Percentiles rank a stretch among this genome's conserved stretches.
phyloP scores from a whole-genome alignment of 345 rosid species.

The Gynandropsis gynandra region DNA sequence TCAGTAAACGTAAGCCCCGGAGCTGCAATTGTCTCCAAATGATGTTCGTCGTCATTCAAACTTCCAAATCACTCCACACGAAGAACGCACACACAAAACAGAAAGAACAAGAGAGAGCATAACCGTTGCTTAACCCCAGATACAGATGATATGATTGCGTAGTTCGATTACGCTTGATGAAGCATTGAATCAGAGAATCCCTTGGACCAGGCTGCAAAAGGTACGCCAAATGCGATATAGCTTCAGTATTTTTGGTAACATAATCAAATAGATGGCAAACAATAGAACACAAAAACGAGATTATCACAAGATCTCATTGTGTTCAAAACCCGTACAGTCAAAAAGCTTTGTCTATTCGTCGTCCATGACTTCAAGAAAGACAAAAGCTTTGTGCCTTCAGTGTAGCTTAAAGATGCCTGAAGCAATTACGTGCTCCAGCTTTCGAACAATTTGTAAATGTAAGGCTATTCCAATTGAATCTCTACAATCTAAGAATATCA shows the following conservation, averaged over 20 bases:
- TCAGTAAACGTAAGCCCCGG: no score
- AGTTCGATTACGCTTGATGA: slow-evolving; percentile 47
- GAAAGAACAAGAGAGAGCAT: slow-evolving; percentile 32
- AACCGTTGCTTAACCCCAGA: slow-evolving; percentile 56
- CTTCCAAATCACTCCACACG: background rate
- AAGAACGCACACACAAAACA: no score
- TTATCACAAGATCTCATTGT: background rate
- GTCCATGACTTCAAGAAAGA: background rate
- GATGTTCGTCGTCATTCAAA: no score
- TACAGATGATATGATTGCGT: slow-evolving; percentile 57
- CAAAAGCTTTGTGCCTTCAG: no score
- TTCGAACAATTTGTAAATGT: no score
- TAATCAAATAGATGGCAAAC: background rate
- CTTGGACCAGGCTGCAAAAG: slow-evolving; percentile 83
- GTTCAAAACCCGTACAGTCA: slow-evolving; percentile 3
- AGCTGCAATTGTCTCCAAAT: background rate
- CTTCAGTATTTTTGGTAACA: background rate
- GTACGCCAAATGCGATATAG: no score
- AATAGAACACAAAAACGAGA: background rate
- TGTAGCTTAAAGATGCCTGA: slow-evolving; percentile 1
- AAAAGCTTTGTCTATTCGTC: background rate
- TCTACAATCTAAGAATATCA: background rate
- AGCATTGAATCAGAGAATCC: slow-evolving; percentile 50
- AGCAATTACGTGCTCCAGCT: background rate
- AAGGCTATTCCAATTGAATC: no score